These are phyloP conservation scores for Striga hermonthica DNA, from an alignment of 305 asterid species.

Conservation along the genomic window DNA sequence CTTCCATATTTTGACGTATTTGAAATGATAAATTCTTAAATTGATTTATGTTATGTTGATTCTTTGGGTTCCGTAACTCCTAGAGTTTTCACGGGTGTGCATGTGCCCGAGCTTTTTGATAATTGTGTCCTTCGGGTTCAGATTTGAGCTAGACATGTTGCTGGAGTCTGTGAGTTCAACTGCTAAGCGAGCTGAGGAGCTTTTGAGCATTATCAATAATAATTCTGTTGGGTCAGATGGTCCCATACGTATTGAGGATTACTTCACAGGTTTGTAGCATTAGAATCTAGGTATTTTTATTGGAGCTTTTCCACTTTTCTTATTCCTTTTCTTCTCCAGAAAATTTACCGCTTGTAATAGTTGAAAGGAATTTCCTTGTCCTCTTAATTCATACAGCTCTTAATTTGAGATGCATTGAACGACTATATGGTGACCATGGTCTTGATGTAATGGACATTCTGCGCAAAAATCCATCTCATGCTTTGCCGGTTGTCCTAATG, in stretches of 20 bases:
- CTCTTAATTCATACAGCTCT: slow-evolving; percentile 51
- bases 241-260: slow-evolving; percentile 68
- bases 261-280: slow-evolving; percentile 71
- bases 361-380: slow-evolving; percentile 29
- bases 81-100: slow-evolving; percentile 13
- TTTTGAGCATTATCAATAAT: slow-evolving; percentile 59
- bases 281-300: slow-evolving; percentile 19
- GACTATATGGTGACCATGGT: slow-evolving; percentile 99
- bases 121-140: slow-evolving; percentile 33
- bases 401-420: slow-evolving; percentile 91
- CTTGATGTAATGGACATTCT: slow-evolving; percentile 91
- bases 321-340: slow-evolving; percentile 20
- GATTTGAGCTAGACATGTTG: slow-evolving; percentile 98
- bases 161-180: slow-evolving; percentile 89
- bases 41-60: slow-evolving; percentile 2
- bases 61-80: slow-evolving; percentile 12
- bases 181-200: slow-evolving; percentile 83
- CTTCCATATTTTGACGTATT: too few relatives aligned
- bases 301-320: slow-evolving; percentile 24
- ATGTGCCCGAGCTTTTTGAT: slow-evolving; percentile 26
- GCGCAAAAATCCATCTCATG: slow-evolving; percentile 76
- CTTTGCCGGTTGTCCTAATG: slow-evolving; percentile 80
- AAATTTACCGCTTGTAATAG: slow-evolving; percentile 16
- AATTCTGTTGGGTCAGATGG: slow-evolving; percentile 57
- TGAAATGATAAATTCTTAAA: too few relatives aligned